Conservation (phyloP, 106 monocot genomes). For the Phalaenopsis equestris region DNA sequence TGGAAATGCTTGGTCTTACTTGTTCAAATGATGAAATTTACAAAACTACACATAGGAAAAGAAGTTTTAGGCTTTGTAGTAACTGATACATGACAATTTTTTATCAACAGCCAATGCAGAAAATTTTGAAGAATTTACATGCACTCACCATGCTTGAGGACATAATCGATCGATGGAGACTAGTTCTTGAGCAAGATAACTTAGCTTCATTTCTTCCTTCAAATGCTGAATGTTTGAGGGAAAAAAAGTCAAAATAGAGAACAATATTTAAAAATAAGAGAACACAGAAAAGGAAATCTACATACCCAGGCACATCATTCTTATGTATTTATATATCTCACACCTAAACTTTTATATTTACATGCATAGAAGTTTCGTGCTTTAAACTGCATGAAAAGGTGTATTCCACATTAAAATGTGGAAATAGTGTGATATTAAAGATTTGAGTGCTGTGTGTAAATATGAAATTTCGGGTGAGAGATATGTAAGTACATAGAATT, state of each 20-base stretch:
- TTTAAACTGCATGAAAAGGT: too few species aligned
- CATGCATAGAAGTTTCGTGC: too few species aligned
- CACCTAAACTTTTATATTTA: too few species aligned
- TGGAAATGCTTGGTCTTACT: too few species aligned
- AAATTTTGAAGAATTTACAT: neutral
- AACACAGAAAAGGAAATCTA: neutral
- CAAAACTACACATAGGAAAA: neutral
- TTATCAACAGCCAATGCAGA: too few species aligned
- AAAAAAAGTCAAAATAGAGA: neutral
- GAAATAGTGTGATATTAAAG: too few species aligned
- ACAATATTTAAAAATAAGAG: neutral
- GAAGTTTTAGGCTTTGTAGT: neutral
- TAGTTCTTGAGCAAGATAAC: conserved; percentile 94
- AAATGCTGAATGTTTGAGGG: conserved; percentile 55
- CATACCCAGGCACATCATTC: too few species aligned
- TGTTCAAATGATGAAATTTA: neutral
- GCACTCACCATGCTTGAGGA: conserved; percentile 87
- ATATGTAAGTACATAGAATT: neutral
- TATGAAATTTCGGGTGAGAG: too few species aligned
- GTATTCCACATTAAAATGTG: too few species aligned
- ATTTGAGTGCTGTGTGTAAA: too few species aligned
- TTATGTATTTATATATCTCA: too few species aligned
- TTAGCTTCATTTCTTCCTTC: conserved; percentile 95
- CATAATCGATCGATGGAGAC: conserved; percentile 77
- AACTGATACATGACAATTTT: too few species aligned